Evolutionary conservation across 768 basidiomycete species (phyloP).

Genomic region (Boletus edulis): DNA sequence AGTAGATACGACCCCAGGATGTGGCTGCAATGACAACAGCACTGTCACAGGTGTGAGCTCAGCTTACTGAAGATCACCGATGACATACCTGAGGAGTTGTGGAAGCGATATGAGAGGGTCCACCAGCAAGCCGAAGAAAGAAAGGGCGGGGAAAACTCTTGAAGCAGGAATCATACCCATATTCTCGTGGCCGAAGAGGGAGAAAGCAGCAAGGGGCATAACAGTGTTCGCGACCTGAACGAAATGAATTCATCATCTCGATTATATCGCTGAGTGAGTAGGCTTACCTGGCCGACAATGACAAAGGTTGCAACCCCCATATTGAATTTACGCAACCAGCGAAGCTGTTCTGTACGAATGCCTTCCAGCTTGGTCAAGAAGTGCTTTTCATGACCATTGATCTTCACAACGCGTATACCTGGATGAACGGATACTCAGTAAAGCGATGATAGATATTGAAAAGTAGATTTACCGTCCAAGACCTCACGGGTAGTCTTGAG

Average conservation of each 20-base stretch:
- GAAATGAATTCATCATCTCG: slow-evolving; percentile 1
- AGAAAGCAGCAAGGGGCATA: slow-evolving; percentile 33
- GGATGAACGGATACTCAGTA: neutral
- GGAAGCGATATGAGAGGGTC: slow-evolving; percentile 30
- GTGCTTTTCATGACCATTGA: slow-evolving; percentile 27
- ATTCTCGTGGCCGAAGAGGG: slow-evolving; percentile 27
- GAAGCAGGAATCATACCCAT: slow-evolving; percentile 20
- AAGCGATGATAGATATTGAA: neutral
- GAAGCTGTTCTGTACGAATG: slow-evolving; percentile 24
- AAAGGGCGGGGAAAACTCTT: slow-evolving; percentile 29
- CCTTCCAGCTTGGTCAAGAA: slow-evolving; percentile 21
- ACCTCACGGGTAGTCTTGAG: slow-evolving; percentile 29
- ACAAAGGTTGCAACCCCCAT: slow-evolving; percentile 24
- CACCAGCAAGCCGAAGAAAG: slow-evolving; percentile 32
- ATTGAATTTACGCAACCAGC: slow-evolving; percentile 25
- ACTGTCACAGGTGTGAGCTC: slow-evolving; percentile 10
- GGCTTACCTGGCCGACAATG: slow-evolving; percentile 23
- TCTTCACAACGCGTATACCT: slow-evolving; percentile 28
- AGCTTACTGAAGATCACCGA: neutral
- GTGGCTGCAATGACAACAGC: slow-evolving; percentile 22
- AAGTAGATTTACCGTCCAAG: slow-evolving; percentile 20
- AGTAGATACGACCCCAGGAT: slow-evolving; percentile 29
- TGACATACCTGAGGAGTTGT: slow-evolving; percentile 27
- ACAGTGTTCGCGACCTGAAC: slow-evolving; percentile 24
- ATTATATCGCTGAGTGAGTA: neutral